Percentiles rank a stretch among this genome's conserved stretches.
Conservation (phyloP, 176 grass and related monocot genomes). For the Zizania latifolia region DNA sequence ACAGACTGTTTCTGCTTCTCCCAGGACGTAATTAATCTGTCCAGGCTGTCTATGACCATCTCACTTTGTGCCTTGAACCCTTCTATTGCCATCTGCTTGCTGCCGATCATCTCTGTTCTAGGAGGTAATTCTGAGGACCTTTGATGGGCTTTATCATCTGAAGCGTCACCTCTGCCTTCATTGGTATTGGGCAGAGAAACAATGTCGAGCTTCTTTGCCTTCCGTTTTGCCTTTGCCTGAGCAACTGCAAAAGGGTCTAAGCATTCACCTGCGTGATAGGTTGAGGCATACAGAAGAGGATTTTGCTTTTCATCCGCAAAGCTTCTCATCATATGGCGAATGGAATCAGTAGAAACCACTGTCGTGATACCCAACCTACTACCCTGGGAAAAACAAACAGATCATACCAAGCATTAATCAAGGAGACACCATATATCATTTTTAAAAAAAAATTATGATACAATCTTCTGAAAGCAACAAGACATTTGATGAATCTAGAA, state of each 20-base stretch:
- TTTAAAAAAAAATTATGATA: background rate
- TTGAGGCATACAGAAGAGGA: slow-evolving; percentile 88
- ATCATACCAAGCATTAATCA: background rate
- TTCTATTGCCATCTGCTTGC: slow-evolving; percentile 83
- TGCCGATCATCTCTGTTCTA: slow-evolving; percentile 55
- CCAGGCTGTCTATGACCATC: slow-evolving; percentile 96
- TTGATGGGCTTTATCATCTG: slow-evolving; percentile 41
- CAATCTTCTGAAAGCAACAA: slow-evolving; percentile 3
- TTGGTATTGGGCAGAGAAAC: slow-evolving; percentile 37
- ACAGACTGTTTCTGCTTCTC: slow-evolving; percentile 95
- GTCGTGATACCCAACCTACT: slow-evolving; percentile 84
- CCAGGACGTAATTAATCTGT: slow-evolving; percentile 88
- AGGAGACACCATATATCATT: too few species aligned
- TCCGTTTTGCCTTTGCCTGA: slow-evolving; percentile 70
- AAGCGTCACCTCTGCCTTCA: slow-evolving; percentile 36
- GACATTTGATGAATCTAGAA: background rate
- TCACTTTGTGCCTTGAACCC: slow-evolving; percentile 95
- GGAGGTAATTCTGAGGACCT: slow-evolving; percentile 31
- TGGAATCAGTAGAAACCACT: slow-evolving; percentile 90
- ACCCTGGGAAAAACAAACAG: slow-evolving; percentile 45
- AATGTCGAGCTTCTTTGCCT: slow-evolving; percentile 59
- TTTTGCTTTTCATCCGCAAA: slow-evolving; percentile 81
- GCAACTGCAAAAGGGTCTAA: slow-evolving; percentile 76
- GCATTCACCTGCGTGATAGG: slow-evolving; percentile 91
- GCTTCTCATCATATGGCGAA: slow-evolving; percentile 97